Conservation (phyloP, 139 green algal genomes). For the Chlamydomonas incerta region DNA sequence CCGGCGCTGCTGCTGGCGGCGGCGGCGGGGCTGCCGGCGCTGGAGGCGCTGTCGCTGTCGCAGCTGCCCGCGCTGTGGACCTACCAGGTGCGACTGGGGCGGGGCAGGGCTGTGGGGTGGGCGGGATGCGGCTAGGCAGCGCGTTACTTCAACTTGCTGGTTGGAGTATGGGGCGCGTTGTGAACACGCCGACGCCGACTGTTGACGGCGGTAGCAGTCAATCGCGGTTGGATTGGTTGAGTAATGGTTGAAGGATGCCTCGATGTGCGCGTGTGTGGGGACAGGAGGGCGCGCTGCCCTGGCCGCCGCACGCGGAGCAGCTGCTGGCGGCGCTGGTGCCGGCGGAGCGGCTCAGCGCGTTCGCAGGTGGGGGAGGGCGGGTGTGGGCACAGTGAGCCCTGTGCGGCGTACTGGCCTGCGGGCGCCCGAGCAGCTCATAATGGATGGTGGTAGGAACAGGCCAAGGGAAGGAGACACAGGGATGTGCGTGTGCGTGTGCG, state of each 20-base stretch:
- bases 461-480: neutral
- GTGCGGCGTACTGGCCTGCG: no score
- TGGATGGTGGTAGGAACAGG: neutral
- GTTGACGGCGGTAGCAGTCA: no score
- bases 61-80: conserved; percentile 24
- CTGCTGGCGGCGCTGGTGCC: neutral
- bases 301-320: neutral
- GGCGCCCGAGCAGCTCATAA: neutral
- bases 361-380: neutral
- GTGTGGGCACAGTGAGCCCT: neutral
- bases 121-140: no score
- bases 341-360: neutral
- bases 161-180: no score
- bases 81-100: no score
- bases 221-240: no score
- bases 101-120: no score
- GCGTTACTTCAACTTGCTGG: no score
- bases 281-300: neutral
- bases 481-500: neutral
- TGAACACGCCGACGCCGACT: no score
- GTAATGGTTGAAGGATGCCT: no score
- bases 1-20: conserved; percentile 40
- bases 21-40: neutral
- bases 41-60: neutral
- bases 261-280: no score